Percentiles rank a stretch among this genome's conserved stretches.
phyloP scores from a whole-genome alignment of 352 stramenopile species.

The Globisporangium cederbergense region DNA sequence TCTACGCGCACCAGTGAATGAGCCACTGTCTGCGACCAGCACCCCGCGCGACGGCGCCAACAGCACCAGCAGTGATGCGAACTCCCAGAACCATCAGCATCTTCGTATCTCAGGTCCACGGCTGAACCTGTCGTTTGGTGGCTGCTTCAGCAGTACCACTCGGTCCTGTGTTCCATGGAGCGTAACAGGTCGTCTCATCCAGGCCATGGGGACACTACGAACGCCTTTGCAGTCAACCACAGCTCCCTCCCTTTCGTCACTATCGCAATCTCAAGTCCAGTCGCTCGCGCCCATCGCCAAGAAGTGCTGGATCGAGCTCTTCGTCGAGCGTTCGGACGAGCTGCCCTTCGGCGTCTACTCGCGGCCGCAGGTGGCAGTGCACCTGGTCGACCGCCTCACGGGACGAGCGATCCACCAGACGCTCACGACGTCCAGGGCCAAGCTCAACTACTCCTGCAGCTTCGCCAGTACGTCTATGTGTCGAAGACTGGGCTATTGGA shows the following conservation, averaged over 20 bases:
- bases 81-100: neutral
- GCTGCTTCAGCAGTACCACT: constrained; percentile 15
- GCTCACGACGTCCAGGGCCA: constrained; percentile 23
- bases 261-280: neutral
- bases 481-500: neutral
- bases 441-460: constrained; percentile 5
- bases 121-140: constrained; percentile 17
- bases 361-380: constrained; percentile 38
- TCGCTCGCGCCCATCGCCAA: constrained; percentile 10
- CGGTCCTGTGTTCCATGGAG: constrained; percentile 12
- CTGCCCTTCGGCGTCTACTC: constrained; percentile 45
- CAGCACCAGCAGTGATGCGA: neutral
- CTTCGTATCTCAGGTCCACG: constrained; percentile 22
- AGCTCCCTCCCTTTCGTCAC: neutral
- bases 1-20: neutral
- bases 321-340: constrained; percentile 44
- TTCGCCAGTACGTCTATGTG: constrained; percentile 13
- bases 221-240: neutral
- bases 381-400: constrained; percentile 51
- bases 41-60: neutral
- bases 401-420: constrained; percentile 31
- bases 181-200: constrained; percentile 3
- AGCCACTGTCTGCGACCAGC: neutral
- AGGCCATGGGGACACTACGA: constrained; percentile 6
- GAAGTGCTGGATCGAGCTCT: constrained; percentile 31